These are phyloP conservation scores for Phaeosphaeria sp. DNA, from an alignment of 2,329 filamentous ascomycete genomes.

Conservation along the genomic window DNA sequence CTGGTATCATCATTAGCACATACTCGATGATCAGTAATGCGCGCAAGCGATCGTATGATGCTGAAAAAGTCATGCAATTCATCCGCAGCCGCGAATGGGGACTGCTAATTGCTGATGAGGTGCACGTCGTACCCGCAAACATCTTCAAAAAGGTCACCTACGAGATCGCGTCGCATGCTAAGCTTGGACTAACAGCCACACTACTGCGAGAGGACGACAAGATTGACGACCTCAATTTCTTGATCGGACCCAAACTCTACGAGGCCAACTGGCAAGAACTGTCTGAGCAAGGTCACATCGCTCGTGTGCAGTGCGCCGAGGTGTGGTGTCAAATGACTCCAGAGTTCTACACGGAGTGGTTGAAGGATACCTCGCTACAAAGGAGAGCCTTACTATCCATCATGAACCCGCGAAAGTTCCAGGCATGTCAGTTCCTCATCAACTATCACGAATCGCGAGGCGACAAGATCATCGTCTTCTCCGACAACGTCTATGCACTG, in stretches of 20 bases:
- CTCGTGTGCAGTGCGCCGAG: conserved; percentile 95
- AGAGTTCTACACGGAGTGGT: conserved; percentile 95
- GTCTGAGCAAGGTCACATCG: conserved; percentile 95
- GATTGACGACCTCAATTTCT: conserved; percentile 94
- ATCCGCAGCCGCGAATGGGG: conserved; percentile 91
- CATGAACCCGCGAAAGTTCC: conserved; percentile 98
- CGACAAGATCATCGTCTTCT: conserved; percentile 98
- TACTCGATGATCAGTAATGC: conserved; percentile 99
- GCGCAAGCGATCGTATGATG: conserved; percentile 85
- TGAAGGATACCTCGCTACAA: conserved; percentile 68
- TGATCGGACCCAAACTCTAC: conserved; percentile 96
- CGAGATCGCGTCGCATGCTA: conserved; percentile 92
- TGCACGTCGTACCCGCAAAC: conserved; percentile 95
- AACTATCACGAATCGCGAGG: conserved; percentile 94
- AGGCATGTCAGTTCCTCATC: conserved; percentile 97
- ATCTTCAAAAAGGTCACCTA: conserved; percentile 96
- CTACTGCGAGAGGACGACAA: conserved; percentile 97
- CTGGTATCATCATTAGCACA: conserved; percentile 95
- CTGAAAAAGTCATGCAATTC: conserved; percentile 97
- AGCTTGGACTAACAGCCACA: conserved; percentile 92
- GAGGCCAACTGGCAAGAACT: conserved; percentile 99
- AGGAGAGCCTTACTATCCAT: conserved; percentile 80
- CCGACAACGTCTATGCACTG: conserved; percentile 94
- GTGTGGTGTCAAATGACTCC: conserved; percentile 99
- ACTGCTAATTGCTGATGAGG: conserved; percentile 94